These are phyloP conservation scores for Vitellaria paradoxa DNA, from an alignment of 179 eudicot species.

Conservation along the genomic window DNA sequence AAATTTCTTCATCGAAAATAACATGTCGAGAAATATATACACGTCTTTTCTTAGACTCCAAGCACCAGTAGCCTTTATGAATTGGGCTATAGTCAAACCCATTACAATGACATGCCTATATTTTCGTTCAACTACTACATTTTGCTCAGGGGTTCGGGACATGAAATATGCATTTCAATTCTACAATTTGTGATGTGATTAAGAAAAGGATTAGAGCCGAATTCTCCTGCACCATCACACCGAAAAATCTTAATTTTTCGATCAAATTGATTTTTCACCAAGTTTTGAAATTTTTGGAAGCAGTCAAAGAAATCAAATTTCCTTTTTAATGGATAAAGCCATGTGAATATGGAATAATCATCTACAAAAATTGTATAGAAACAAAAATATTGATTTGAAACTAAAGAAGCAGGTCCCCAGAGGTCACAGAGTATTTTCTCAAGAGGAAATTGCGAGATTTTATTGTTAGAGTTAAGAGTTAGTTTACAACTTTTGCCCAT, in stretches of 20 bases:
- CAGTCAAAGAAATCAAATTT: background rate
- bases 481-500: conserved; percentile 2
- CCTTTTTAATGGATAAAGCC: background rate
- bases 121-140: background rate
- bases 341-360: no score
- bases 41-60: no score
- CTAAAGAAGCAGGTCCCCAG: background rate
- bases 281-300: background rate
- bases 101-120: background rate
- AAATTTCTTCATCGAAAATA: no score
- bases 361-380: background rate
- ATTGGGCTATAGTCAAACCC: background rate
- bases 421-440: conserved; percentile 12
- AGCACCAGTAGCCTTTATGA: no score
- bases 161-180: background rate
- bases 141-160: background rate
- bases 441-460: conserved; percentile 7
- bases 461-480: background rate
- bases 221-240: no score
- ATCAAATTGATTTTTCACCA: background rate
- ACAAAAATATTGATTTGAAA: background rate
- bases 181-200: background rate
- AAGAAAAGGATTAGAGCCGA: background rate
- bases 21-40: no score
- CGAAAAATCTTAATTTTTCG: background rate